Base-by-base conservation (phyloP, 208 protist species). In the Tritrichomonas musculus region DNA sequence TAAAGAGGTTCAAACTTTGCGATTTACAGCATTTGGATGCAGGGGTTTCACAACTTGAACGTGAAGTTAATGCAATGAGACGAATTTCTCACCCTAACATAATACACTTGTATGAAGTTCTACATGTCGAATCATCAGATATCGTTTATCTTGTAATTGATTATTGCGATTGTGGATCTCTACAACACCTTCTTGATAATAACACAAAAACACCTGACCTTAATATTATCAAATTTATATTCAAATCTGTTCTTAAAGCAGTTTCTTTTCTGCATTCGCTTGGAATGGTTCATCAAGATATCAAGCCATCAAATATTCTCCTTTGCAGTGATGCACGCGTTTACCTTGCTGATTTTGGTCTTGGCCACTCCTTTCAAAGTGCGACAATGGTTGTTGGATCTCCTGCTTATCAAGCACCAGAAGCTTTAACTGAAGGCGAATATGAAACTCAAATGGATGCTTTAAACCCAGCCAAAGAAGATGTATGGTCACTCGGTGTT, bases 301-400 rank as follows among this genome's bases (percentile, higher is more conserved):
- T 88, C n/a, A 88, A 88, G 30, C 77, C 77, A 33, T 88, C 77
- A 88, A 88, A 88, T 88, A 88, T 88, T n/a, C 30, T 88, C 5
- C 33, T 88, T 39, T 11, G 5, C 20, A 39, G 27, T 53, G 77
- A 88, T 57, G 77, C 47, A 20, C 47, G n/a, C 1, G 77, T 33
- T 17, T 53, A 53, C 39, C 30, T 88, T 14, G 41, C 77, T 39
- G 77, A 88, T 88, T 88, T 88, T 57, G 77, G 77, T 33, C 17
- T 88, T 0, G 77, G 77, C 0, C 77, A 88, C 30, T 47, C n/a
- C 27, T 88, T 88, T 50, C 47, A 39, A 39, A 88, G 77, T 50
- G 44, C 77, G 17, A 47, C 25, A 11, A 88, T 88, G 77, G 77
- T 88, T 50, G 77, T 88, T 8, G 77, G 77, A 57, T 53, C 41